phyloP scores from a whole-genome alignment of 2,329 filamentous ascomycete genomes.

The Cladosporium colombiae region DNA sequence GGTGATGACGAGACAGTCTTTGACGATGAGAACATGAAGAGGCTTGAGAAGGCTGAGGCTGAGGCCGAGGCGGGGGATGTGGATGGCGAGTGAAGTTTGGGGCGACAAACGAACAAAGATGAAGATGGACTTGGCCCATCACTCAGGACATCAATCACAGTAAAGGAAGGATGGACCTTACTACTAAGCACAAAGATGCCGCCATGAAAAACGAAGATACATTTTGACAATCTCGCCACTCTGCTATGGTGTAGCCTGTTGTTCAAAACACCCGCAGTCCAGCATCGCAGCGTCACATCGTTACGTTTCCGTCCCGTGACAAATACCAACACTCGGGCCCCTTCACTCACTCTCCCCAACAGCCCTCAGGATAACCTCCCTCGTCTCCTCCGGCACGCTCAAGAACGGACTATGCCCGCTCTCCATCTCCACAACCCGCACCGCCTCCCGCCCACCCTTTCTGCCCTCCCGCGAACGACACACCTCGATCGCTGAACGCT shows the following conservation, averaged over 20 bases:
- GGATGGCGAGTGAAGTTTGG: constrained; percentile 27
- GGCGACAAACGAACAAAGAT: not conserved
- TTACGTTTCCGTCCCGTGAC: not conserved
- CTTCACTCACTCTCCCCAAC: not conserved
- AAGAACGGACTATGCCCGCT: constrained; percentile 27
- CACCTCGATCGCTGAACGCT: constrained; percentile 18
- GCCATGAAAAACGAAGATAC: not conserved
- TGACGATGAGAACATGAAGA: constrained; percentile 69
- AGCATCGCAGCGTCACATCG: not conserved
- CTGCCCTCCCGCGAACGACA: constrained; percentile 3
- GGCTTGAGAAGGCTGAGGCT: constrained; percentile 72
- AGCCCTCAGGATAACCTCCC: not conserved
- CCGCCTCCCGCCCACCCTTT: not conserved
- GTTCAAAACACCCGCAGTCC: not conserved
- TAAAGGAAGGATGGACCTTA: not conserved
- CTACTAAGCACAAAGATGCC: not conserved
- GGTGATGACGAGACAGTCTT: constrained; percentile 75
- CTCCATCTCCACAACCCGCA: constrained; percentile 21
- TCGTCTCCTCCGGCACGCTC: constrained; percentile 22
- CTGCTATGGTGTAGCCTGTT: not conserved
- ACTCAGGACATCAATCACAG: not conserved
- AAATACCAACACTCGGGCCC: not conserved
- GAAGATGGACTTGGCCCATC: not conserved
- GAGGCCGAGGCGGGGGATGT: constrained; percentile 70
- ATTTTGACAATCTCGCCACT: not conserved